Evolutionary conservation across 331 rosid genomes (phyloP).

Genomic region (Pyracantha coccinea): DNA sequence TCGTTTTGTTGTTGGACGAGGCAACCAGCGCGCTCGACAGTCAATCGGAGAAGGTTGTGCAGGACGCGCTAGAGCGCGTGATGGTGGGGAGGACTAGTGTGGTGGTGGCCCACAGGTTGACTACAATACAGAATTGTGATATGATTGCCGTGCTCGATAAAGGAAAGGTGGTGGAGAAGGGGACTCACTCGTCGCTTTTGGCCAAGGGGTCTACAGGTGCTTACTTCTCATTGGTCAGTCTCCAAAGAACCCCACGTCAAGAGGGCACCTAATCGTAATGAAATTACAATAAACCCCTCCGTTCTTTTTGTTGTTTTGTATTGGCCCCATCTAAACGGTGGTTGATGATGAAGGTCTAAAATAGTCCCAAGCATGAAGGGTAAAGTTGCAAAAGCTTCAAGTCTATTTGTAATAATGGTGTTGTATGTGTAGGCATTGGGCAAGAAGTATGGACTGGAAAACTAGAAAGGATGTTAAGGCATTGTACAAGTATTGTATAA

Average conservation of each 20-base stretch:
- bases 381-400: not conserved
- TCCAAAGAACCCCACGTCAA: conserved; percentile 31
- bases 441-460: not conserved
- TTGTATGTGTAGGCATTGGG: not conserved
- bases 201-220: conserved; percentile 56
- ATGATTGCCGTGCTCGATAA: conserved; percentile 65
- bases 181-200: conserved; percentile 58
- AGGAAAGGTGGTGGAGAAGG: conserved; percentile 69
- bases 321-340: not conserved
- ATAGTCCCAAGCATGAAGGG: not conserved
- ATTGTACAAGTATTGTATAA: too few species aligned
- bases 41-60: conserved; percentile 73
- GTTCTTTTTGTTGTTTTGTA: not conserved
- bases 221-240: conserved; percentile 50
- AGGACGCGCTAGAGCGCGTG: conserved; percentile 70
- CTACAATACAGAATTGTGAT: conserved; percentile 71
- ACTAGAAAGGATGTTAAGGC: not conserved
- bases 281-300: conserved; percentile 2
- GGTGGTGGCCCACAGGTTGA: conserved; percentile 87
- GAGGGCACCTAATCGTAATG: not conserved
- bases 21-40: conserved; percentile 89
- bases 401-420: not conserved
- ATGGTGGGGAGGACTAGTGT: conserved; percentile 92
- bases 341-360: not conserved
- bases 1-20: conserved; percentile 59